These are phyloP conservation scores for Verticillium longisporum DNA, from an alignment of 2,329 filamentous ascomycete species.

Conservation along the genomic window DNA sequence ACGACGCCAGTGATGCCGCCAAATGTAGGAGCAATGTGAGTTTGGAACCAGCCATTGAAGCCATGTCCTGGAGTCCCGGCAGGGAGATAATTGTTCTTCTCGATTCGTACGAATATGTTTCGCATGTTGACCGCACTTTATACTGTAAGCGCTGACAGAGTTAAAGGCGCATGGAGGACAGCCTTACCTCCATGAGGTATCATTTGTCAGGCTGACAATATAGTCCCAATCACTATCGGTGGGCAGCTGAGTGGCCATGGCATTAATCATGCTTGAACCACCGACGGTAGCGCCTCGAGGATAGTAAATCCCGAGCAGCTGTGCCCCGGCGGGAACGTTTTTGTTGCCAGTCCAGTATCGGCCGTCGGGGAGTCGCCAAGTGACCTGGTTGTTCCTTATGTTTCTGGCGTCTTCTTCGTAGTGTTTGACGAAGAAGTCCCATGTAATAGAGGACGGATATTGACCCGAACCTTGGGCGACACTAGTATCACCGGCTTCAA, in stretches of 20 bases:
- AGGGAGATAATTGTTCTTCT: slow-evolving; percentile 37
- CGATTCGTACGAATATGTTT: slow-evolving; percentile 37
- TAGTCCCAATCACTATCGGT: slow-evolving; percentile 42
- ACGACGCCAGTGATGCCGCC: background rate
- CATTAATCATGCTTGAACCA: slow-evolving; percentile 26
- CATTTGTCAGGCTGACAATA: slow-evolving; percentile 41
- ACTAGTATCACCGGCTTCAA: slow-evolving; percentile 44
- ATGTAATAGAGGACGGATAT: slow-evolving; percentile 13
- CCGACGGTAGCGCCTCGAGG: slow-evolving; percentile 19
- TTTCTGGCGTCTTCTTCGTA: slow-evolving; percentile 11
- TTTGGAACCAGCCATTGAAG: slow-evolving; percentile 34
- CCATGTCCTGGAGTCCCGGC: slow-evolving; percentile 34
- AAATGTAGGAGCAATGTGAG: background rate
- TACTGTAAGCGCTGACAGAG: background rate
- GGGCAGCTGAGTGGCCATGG: slow-evolving; percentile 39
- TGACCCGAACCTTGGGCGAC: background rate
- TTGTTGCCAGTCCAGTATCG: slow-evolving; percentile 9
- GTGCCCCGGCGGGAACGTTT: background rate
- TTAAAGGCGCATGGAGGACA: background rate
- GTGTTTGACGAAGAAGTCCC: slow-evolving; percentile 14
- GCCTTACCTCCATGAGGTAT: slow-evolving; percentile 36
- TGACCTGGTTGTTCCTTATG: slow-evolving; percentile 9
- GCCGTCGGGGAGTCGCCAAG: slow-evolving; percentile 10
- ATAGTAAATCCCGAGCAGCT: slow-evolving; percentile 15
- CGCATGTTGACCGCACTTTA: slow-evolving; percentile 30